Base-by-base conservation (phyloP, 345 rosid genomes). In the Brassica carinata region DNA sequence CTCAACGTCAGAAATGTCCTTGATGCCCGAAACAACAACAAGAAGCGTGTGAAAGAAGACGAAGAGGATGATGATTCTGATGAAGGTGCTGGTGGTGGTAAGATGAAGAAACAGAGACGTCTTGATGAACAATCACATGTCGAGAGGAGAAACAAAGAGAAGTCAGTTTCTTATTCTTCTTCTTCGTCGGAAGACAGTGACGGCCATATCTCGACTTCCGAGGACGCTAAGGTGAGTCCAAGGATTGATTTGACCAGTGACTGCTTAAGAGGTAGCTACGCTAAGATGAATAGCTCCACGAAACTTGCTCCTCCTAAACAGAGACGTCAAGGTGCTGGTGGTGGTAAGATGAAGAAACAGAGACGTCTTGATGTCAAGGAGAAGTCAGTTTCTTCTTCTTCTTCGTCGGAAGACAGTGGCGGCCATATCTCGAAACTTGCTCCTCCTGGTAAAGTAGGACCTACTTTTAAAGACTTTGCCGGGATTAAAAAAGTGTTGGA, bases 141-240 rank as follows among this genome's bases (percentile, higher is more conserved):
- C 26, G 26, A 23, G 26, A 23, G 26, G 26, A 23, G 26, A 23
- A 23, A 23, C 26, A 23, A 23, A 23, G 26, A 23, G 51, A 68
- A 72, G 0, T 33, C 72, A 1, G 55, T 23, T 45, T 45, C 55
- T 53, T 76, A 66, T 3, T 23, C 26, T 23, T 23, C 26, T 23
- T 55, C 83, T 1, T 72, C 84, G 0, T 79, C 84, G n/a, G 85
- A 82, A 1, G 82, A 85, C 29, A 85, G 76, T 43, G 89, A 81
- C n/a, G 81, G 53, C 53, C 53, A 82, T 2, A 85, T 88, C 26
- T 88, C 97, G 0, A 89, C 90, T 8, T 92, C 94, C 0, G 96
- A 93, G 26, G 26, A 23, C 26, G 26, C 26, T 23, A 23, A 23
- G 26, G 26, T 23, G 23, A 23, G 26, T 23, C 26, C 26, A 23